phyloP scores from a whole-genome alignment of 2,329 filamentous ascomycete genomes.

The Aphanocladium album region DNA sequence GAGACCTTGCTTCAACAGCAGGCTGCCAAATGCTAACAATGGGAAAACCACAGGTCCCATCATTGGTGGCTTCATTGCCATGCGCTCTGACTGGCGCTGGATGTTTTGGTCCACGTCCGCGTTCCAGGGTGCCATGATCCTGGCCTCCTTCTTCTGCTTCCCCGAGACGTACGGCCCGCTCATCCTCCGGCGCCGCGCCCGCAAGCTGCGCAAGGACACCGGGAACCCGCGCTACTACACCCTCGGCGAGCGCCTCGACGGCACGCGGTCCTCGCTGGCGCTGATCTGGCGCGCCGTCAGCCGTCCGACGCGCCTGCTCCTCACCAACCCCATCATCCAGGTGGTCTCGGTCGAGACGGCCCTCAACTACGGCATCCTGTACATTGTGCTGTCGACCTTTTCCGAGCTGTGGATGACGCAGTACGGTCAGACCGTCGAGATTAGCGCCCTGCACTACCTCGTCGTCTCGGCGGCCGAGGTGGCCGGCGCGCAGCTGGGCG shows the following conservation, averaged over 20 bases:
- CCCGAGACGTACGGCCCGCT: slow-evolving; percentile 34
- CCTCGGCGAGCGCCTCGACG: slow-evolving; percentile 32
- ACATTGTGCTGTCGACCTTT: slow-evolving; percentile 59
- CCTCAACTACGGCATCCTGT: slow-evolving; percentile 58
- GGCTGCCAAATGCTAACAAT: neutral
- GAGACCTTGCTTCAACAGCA: no score
- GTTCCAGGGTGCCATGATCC: slow-evolving; percentile 33
- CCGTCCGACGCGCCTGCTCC: slow-evolving; percentile 52
- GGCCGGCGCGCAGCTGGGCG: slow-evolving; percentile 45
- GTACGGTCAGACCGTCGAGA: slow-evolving; percentile 52
- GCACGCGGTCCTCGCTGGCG: slow-evolving; percentile 22
- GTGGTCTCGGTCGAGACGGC: slow-evolving; percentile 50
- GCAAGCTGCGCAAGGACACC: slow-evolving; percentile 27
- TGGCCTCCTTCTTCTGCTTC: slow-evolving; percentile 28
- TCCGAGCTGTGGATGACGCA: slow-evolving; percentile 49
- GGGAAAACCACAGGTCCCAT: slow-evolving; percentile 25
- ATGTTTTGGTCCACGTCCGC: slow-evolving; percentile 41
- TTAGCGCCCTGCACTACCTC: slow-evolving; percentile 61
- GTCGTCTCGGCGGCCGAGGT: slow-evolving; percentile 59
- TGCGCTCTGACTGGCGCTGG: slow-evolving; percentile 37
- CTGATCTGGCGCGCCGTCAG: slow-evolving; percentile 35
- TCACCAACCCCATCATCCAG: slow-evolving; percentile 57
- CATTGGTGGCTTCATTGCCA: slow-evolving; percentile 35
- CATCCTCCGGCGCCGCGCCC: slow-evolving; percentile 30
- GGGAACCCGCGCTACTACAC: slow-evolving; percentile 28